Percentiles rank a stretch among this genome's conserved stretches.
phyloP scores from a whole-genome alignment of 2,329 filamentous ascomycete genomes.

The Venturia pyrina region DNA sequence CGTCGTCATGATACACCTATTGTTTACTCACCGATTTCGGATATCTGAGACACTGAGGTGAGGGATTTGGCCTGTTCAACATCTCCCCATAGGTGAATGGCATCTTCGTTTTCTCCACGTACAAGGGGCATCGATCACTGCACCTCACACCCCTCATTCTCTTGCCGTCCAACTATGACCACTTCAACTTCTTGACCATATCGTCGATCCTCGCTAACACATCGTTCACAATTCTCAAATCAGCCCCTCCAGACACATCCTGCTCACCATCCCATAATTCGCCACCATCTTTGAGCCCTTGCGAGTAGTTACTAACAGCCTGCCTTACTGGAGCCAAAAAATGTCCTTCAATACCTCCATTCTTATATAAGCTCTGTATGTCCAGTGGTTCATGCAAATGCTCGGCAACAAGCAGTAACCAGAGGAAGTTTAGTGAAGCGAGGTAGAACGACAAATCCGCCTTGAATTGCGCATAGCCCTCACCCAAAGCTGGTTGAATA shows the following conservation, averaged over 20 bases:
- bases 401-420: slow-evolving; percentile 41
- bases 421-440: slow-evolving; percentile 49
- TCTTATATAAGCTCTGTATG: slow-evolving; percentile 31
- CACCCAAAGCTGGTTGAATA: slow-evolving; percentile 17
- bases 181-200: background rate
- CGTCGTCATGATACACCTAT: background rate
- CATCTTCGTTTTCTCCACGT: background rate
- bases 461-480: slow-evolving; percentile 35
- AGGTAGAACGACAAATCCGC: slow-evolving; percentile 45
- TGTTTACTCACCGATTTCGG: background rate
- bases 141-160: background rate
- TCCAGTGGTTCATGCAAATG: slow-evolving; percentile 38
- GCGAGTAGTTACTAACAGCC: slow-evolving; percentile 20
- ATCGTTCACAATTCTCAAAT: slow-evolving; percentile 9
- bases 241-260: slow-evolving; percentile 15
- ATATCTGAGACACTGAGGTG: background rate
- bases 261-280: slow-evolving; percentile 21
- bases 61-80: no score
- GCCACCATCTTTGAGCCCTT: slow-evolving; percentile 21
- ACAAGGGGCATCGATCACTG: background rate
- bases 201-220: slow-evolving; percentile 6
- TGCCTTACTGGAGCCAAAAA: slow-evolving; percentile 26
- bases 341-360: slow-evolving; percentile 23
- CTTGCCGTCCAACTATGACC: background rate
- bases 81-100: no score